These are phyloP conservation scores for Trapa bicornis DNA, from an alignment of 345 rosid genomes.

Conservation along the genomic window DNA sequence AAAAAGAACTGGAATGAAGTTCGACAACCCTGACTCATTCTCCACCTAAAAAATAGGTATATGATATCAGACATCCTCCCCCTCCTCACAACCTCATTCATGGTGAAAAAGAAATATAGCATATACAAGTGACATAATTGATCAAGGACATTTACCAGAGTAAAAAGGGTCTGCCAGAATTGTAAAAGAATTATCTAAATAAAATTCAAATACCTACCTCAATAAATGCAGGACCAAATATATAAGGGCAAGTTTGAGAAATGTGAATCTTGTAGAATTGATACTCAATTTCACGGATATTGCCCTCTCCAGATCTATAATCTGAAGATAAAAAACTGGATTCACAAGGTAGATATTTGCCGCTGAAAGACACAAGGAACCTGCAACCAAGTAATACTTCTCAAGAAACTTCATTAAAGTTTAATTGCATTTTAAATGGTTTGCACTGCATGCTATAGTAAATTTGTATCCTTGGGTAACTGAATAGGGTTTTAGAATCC, in stretches of 20 bases:
- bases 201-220: conserved; percentile 35
- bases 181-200: background rate
- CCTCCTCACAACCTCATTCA: background rate
- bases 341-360: conserved; percentile 64
- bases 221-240: conserved; percentile 84
- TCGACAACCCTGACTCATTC: conserved; percentile 78
- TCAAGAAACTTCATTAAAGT: conserved; percentile 1
- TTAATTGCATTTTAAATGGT: background rate
- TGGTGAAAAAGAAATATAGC: background rate
- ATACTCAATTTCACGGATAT: conserved; percentile 28
- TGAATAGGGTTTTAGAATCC: background rate
- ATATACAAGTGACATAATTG: background rate
- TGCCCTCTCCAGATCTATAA: conserved; percentile 23
- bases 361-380: conserved; percentile 81
- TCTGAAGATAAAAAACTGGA: conserved; percentile 36
- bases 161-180: conserved; percentile 8
- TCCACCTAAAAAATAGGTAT: conserved; percentile 46
- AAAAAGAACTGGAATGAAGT: conserved; percentile 71
- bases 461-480: background rate
- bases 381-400: conserved; percentile 27
- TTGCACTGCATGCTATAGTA: no score
- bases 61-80: background rate
- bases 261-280: conserved; percentile 50
- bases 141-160: no score
- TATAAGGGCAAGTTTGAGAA: conserved; percentile 41